Evolutionary conservation across 345 rosid genomes (phyloP).

Genomic region (Rubroshorea leprosula): DNA sequence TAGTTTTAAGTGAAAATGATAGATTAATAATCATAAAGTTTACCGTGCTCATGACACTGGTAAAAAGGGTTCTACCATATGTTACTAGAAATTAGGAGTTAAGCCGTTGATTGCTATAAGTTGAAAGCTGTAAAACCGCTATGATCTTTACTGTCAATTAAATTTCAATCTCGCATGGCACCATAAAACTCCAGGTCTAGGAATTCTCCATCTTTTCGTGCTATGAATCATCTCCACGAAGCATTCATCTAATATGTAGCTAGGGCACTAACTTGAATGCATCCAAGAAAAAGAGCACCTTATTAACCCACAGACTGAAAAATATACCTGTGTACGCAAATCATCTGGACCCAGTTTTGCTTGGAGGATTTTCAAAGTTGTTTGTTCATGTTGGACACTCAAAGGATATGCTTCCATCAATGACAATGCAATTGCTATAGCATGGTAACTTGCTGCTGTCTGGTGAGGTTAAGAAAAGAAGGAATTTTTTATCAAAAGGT

Average conservation of each 20-base stretch:
- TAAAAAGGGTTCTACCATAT: too few relatives aligned
- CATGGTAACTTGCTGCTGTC: conserved; percentile 99
- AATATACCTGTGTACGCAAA: conserved; percentile 77
- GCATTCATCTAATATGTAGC: neutral
- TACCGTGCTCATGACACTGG: too few relatives aligned
- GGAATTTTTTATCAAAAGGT: conserved; percentile 10
- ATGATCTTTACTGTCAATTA: neutral
- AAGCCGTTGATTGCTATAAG: neutral
- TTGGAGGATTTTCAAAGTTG: conserved; percentile 80
- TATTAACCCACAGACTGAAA: conserved; percentile 1
- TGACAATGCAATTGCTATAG: conserved; percentile 98
- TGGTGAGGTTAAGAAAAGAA: conserved; percentile 29
- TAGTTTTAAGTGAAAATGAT: neutral
- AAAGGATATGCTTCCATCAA: conserved; percentile 97
- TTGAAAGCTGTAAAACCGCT: neutral
- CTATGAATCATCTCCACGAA: neutral
- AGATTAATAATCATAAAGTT: too few relatives aligned
- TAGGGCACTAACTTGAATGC: conserved; percentile 2
- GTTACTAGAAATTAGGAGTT: too few relatives aligned
- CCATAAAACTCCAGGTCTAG: neutral
- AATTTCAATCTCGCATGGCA: conserved; percentile 1
- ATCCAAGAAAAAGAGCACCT: neutral
- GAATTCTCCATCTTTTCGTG: neutral
- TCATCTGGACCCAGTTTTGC: conserved; percentile 88
- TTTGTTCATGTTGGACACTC: conserved; percentile 96